These are phyloP conservation scores for Gymnopilus dilepis DNA, from an alignment of 768 basidiomycete genomes.

Conservation along the genomic window DNA sequence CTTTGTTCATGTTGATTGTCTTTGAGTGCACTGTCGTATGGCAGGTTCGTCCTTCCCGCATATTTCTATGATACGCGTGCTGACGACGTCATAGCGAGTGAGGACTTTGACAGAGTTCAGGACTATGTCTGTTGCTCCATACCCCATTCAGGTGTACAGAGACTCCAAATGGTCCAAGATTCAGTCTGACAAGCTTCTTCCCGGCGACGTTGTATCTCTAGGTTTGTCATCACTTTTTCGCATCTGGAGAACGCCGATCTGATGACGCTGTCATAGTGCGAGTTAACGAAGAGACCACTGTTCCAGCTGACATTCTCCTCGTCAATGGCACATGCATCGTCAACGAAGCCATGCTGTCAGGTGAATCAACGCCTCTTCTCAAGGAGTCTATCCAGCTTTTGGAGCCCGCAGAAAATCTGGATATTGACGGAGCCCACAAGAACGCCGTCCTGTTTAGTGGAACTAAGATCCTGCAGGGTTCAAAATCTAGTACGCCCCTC, in stretches of 20 bases:
- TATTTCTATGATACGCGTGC: neutral
- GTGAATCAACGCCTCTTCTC: conserved; percentile 95
- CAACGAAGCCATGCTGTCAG: conserved; percentile 99
- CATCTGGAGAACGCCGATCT: neutral
- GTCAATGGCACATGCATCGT: conserved; percentile 93
- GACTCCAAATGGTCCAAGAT: conserved; percentile 80
- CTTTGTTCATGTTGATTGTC: conserved; percentile 96
- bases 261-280: conserved; percentile 51
- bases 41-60: conserved; percentile 64
- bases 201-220: conserved; percentile 90
- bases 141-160: conserved; percentile 82
- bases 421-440: conserved; percentile 87
- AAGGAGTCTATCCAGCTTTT: conserved; percentile 94
- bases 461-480: conserved; percentile 94
- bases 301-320: conserved; percentile 94
- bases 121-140: conserved; percentile 95
- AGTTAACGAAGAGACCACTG: conserved; percentile 78
- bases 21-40: conserved; percentile 99
- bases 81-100: conserved; percentile 66
- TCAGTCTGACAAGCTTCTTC: conserved; percentile 86
- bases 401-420: conserved; percentile 73
- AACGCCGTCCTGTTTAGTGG: conserved; percentile 92
- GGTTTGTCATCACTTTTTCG: conserved; percentile 37
- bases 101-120: conserved; percentile 93
- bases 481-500: conserved; percentile 48